Percentiles rank a stretch among this genome's conserved stretches.
phyloP scores from a whole-genome alignment of 164 flowering plant species.

The Amborella trichopoda region DNA sequence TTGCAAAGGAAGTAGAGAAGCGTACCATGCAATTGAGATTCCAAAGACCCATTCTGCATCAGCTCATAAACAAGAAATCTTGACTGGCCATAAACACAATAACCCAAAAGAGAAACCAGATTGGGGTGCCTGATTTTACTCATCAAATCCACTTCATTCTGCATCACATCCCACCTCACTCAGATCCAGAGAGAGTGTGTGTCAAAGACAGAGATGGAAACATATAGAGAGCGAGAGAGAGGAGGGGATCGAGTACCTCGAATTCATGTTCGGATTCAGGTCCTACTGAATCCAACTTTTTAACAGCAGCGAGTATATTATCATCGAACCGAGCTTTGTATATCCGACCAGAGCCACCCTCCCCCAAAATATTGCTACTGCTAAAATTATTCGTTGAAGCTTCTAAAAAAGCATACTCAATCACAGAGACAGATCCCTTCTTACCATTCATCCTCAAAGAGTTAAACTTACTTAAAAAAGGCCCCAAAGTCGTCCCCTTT shows the following conservation, averaged over 20 bases:
- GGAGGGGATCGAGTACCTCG: constrained; percentile 70
- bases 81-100: constrained; percentile 40
- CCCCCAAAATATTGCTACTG: constrained; percentile 48
- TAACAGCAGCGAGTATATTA: constrained; percentile 52
- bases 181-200: no score
- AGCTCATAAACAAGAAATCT: constrained; percentile 71
- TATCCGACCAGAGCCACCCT: constrained; percentile 73
- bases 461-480: constrained; percentile 31
- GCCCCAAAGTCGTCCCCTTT: constrained; percentile 30
- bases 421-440: constrained; percentile 38
- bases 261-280: constrained; percentile 56
- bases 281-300: constrained; percentile 39
- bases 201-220: no score
- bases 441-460: constrained; percentile 28
- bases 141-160: constrained; percentile 79
- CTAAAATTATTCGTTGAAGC: constrained; percentile 55
- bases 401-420: constrained; percentile 56
- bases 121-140: constrained; percentile 68
- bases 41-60: constrained; percentile 89
- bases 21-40: constrained; percentile 76
- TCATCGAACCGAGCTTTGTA: constrained; percentile 60
- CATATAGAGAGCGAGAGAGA: no score
- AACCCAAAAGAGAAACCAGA: constrained; percentile 63
- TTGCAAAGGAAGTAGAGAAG: background rate
- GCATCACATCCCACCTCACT: no score